Evolutionary conservation across 2,329 filamentous ascomycete genomes (phyloP).

Genomic region (Xylaria sp.): DNA sequence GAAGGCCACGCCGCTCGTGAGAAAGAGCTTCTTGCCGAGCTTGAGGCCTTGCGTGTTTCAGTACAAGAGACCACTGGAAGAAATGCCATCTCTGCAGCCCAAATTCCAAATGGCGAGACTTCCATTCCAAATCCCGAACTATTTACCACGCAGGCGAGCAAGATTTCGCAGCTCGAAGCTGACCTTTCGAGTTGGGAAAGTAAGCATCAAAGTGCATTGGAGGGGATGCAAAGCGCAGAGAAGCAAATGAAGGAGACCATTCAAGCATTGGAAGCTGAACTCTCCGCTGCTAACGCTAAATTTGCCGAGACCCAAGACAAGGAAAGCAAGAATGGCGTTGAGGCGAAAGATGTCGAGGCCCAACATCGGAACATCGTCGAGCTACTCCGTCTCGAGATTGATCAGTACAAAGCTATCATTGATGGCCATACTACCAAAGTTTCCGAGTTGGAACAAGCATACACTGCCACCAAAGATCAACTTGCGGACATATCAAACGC

Average conservation of each 20-base stretch:
- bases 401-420: slow-evolving; percentile 79
- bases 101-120: slow-evolving; percentile 40
- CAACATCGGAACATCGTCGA: slow-evolving; percentile 66
- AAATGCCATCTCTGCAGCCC: slow-evolving; percentile 23
- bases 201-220: slow-evolving; percentile 74
- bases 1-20: slow-evolving; percentile 76
- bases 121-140: slow-evolving; percentile 40
- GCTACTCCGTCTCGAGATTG: slow-evolving; percentile 73
- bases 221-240: slow-evolving; percentile 75
- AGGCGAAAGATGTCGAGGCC: slow-evolving; percentile 55
- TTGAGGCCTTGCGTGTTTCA: slow-evolving; percentile 69
- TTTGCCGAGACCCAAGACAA: slow-evolving; percentile 50
- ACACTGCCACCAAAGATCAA: slow-evolving; percentile 68
- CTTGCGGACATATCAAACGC: slow-evolving; percentile 69
- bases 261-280: slow-evolving; percentile 69
- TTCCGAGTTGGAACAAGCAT: slow-evolving; percentile 73
- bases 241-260: slow-evolving; percentile 74
- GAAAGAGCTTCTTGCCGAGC: slow-evolving; percentile 72
- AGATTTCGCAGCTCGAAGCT: slow-evolving; percentile 68
- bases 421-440: slow-evolving; percentile 72
- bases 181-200: slow-evolving; percentile 77
- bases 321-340: slow-evolving; percentile 46
- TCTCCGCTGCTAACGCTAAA: slow-evolving; percentile 60
- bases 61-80: slow-evolving; percentile 46
- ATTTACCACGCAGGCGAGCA: slow-evolving; percentile 55